A percentile compares a stretch with the other conserved stretches of the same genome.
Evolutionary conservation across 176 grass and related monocot genomes (phyloP).

Genomic region (Phoenix roebelenii): DNA sequence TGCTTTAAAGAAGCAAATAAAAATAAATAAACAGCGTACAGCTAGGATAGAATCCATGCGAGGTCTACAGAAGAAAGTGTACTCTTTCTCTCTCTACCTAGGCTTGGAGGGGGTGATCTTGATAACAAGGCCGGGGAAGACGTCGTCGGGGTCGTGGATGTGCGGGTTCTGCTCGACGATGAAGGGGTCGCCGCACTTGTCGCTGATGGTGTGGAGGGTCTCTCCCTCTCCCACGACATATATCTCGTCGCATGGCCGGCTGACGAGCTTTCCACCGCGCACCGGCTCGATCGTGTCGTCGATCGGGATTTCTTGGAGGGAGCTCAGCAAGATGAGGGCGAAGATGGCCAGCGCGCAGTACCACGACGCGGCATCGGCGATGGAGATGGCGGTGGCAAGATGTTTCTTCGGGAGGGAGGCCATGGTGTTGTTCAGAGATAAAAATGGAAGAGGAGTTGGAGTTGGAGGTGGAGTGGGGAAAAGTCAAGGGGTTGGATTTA

Average conservation of each 20-base stretch:
- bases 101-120: slow-evolving; percentile 34
- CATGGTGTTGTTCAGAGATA: background rate
- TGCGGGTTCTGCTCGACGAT: slow-evolving; percentile 85
- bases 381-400: slow-evolving; percentile 8
- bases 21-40: too few species aligned
- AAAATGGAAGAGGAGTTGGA: too few species aligned
- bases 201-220: slow-evolving; percentile 84
- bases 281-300: slow-evolving; percentile 1
- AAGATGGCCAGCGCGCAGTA: slow-evolving; percentile 40
- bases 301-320: slow-evolving; percentile 13
- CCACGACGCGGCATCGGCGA: slow-evolving; percentile 52
- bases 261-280: slow-evolving; percentile 21
- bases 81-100: slow-evolving; percentile 8
- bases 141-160: slow-evolving; percentile 81
- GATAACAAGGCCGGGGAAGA: slow-evolving; percentile 87
- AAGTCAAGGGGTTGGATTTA: too few species aligned
- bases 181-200: slow-evolving; percentile 76
- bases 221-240: slow-evolving; percentile 74
- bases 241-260: slow-evolving; percentile 65
- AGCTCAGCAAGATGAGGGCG: slow-evolving; percentile 39
- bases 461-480: too few species aligned
- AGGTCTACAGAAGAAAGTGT: too few species aligned
- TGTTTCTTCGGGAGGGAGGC: background rate
- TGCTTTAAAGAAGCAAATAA: too few species aligned
- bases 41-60: too few species aligned